phyloP scores from a whole-genome alignment of 2,329 filamentous ascomycete species.

The Diaporthe eres region DNA sequence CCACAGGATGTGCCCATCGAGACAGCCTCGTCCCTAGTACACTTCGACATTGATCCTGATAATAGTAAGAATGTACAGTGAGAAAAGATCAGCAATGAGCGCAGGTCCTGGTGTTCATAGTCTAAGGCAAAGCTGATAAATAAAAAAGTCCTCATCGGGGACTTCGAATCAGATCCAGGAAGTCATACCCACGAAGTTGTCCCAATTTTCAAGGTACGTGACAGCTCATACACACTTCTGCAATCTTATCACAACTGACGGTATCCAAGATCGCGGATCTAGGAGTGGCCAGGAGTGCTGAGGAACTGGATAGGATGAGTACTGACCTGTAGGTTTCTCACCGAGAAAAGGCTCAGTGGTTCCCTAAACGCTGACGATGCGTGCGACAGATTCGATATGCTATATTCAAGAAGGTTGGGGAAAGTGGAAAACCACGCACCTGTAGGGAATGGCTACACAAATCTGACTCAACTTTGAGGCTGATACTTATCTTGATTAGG shows the following conservation, averaged over 20 bases:
- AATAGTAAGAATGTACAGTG: neutral
- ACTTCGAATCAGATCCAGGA: conserved; percentile 15
- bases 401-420: neutral
- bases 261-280: neutral
- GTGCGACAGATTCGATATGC: neutral
- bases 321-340: neutral
- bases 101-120: neutral
- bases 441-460: neutral
- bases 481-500: neutral
- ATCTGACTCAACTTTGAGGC: rapidly evolving
- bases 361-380: neutral
- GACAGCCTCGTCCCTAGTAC: neutral
- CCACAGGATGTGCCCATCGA: neutral
- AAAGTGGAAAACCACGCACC: conserved; percentile 11
- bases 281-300: neutral
- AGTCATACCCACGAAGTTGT: neutral
- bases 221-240: too few species aligned
- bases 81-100: too few species aligned
- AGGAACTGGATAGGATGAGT: neutral
- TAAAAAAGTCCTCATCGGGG: conserved; percentile 4
- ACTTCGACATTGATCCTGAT: conserved; percentile 20
- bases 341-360: too few species aligned
- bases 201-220: neutral
- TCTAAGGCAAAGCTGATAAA: neutral
- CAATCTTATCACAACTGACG: neutral